Conservation (phyloP, 345 rosid genomes). For the Leavenworthia alabamica region DNA sequence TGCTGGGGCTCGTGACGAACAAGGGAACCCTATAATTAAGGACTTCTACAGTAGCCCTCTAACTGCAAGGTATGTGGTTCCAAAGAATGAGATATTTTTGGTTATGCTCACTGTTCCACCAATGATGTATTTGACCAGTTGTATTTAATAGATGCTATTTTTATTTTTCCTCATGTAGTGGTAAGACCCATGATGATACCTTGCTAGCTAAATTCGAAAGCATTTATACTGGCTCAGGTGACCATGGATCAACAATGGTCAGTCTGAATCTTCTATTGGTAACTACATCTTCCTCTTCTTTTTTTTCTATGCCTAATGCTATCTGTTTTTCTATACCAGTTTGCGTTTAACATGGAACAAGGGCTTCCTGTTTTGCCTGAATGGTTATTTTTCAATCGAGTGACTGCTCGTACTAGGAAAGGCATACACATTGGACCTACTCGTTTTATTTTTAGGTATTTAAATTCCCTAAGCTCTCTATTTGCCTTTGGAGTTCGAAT, state of each 20-base stretch:
- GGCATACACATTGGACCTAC: constrained; percentile 76
- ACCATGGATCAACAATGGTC: constrained; percentile 90
- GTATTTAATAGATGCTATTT: constrained; percentile 1
- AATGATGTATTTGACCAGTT: not conserved
- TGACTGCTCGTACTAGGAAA: constrained; percentile 76
- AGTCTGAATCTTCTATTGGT: constrained; percentile 26
- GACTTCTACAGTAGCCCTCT: constrained; percentile 80
- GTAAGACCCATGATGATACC: constrained; percentile 66
- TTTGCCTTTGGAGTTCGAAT: not conserved
- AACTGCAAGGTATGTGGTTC: constrained; percentile 64
- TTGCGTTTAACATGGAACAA: constrained; percentile 83
- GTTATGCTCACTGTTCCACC: constrained; percentile 8
- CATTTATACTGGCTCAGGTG: constrained; percentile 87
- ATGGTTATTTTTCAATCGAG: constrained; percentile 84
- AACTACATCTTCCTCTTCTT: not conserved
- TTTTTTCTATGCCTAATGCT: constrained; percentile 3
- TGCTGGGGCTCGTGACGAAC: constrained; percentile 78
- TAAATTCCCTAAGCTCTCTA: not conserved
- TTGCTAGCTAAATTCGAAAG: constrained; percentile 77
- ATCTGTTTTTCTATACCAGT: constrained; percentile 40
- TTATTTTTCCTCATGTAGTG: constrained; percentile 46
- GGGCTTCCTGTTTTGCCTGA: constrained; percentile 81
- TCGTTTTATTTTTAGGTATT: constrained; percentile 61
- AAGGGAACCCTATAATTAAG: constrained; percentile 74
- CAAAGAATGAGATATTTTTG: constrained; percentile 7